A percentile compares a stretch with the other conserved stretches of the same genome.
Evolutionary conservation across 2,329 filamentous ascomycete genomes (phyloP).

Genomic region (Ceratocystis harringtonii): DNA sequence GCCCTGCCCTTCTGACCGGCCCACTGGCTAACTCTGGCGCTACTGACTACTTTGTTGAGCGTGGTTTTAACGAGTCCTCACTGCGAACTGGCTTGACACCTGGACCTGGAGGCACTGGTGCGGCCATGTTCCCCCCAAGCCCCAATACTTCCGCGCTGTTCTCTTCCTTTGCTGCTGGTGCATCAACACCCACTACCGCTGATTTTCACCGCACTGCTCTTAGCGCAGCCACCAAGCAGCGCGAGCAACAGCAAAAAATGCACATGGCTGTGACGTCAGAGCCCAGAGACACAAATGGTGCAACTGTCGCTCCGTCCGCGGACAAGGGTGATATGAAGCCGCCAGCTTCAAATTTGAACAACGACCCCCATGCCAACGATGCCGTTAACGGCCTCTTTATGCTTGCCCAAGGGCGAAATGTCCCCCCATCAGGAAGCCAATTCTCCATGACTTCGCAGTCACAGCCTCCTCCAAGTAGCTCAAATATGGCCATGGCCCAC

Average conservation of each 20-base stretch:
- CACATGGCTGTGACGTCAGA: constrained; percentile 14
- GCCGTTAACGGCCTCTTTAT: constrained; percentile 89
- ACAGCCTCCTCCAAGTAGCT: neutral
- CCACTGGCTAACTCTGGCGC: constrained; percentile 69
- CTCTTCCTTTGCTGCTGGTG: constrained; percentile 61
- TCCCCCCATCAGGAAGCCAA: constrained; percentile 25
- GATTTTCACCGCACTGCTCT: constrained; percentile 93
- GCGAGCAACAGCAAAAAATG: constrained; percentile 30
- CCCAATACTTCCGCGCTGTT: constrained; percentile 65
- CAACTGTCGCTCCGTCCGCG: constrained; percentile 27
- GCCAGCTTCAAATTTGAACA: constrained; percentile 25
- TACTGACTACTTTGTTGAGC: constrained; percentile 75
- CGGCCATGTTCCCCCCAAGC: constrained; percentile 87
- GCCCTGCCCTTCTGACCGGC: constrained; percentile 92
- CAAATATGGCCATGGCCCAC: neutral
- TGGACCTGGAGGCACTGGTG: constrained; percentile 58
- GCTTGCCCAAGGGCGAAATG: constrained; percentile 55
- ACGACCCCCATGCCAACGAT: constrained; percentile 83
- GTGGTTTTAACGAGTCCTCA: constrained; percentile 90
- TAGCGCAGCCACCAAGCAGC: constrained; percentile 54
- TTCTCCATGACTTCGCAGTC: constrained; percentile 2
- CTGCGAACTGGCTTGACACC: constrained; percentile 82
- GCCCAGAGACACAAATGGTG: constrained; percentile 5
- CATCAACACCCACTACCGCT: constrained; percentile 74
- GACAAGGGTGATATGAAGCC: constrained; percentile 36